Base-by-base conservation (phyloP, 2,329 filamentous ascomycete genomes). In the Arachnomyces sp. region DNA sequence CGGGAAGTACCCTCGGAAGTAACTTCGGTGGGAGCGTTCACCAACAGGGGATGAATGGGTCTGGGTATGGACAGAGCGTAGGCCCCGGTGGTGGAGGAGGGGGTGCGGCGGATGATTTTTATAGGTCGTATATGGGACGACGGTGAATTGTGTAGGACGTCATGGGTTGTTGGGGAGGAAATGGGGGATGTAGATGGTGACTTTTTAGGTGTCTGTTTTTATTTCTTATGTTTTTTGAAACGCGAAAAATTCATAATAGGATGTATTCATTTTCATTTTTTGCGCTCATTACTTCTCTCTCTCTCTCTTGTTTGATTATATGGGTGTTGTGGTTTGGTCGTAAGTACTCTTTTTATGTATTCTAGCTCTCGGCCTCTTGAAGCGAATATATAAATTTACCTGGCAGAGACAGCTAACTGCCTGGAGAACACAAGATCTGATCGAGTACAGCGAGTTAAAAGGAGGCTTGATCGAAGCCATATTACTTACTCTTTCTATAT, bases 91-190 rank as follows among this genome's bases (percentile, higher is more conserved):
- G 62, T 8, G 67, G 72, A 7, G 82, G 84, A 45, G 77, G 73
- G 43, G 82, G 84, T 56, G 81, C 83, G 12, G 81, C 84, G 1
- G 88, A 94, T 57, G 85, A 87, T 61, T 95, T 96, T 65, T 94
- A 92, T 61, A 77, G 84, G 36, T 94, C 86, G 40, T 94, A 87
- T 65, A 80, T 87, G 70, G 84, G 83, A 31, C 73, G 84, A 49
- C 76, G 82, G 63, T 83, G 59, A 66, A 50, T 12, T 36, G 34
- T 18, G 33, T n/a, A n/a, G n/a, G n/a, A n/a, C n/a, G n/a, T n/a
- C n/a, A n/a, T 9, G 11, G 18, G 35, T 35, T 31, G n/a, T 15
- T 34, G 4, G n/a, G n/a, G 25, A 30, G 12, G 15, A 30, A 17
- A 28, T 11, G 28, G 8, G 28, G 12, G 4, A 16, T 32, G 17